Evolutionary conservation across 2,329 filamentous ascomycete genomes (phyloP), one percentile per base, ranked within the genome.

Genomic region (Ophiostoma himal-ulmi): DNA sequence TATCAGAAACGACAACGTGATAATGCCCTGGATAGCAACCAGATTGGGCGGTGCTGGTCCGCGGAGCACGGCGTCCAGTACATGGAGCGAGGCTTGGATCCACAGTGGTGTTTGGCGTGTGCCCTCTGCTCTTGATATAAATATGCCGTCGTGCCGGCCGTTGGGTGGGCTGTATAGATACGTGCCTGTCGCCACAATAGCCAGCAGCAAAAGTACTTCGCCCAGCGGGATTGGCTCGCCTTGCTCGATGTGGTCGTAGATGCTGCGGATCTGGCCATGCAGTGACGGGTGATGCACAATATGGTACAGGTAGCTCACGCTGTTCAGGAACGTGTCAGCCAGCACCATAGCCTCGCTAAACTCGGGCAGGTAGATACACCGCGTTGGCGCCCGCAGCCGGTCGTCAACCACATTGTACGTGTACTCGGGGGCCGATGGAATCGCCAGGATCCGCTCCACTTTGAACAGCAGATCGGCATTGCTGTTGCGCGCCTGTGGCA

Each of bases 241-340:
- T 20, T 54, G 36, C 26, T 71, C 67, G 17, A 64, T 36, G 5
- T 54, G 5, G 52, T 68, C 68, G 54, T 71, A 71, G 17, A 71
- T 20, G 14, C 37, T 13, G 10, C 48, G 37, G 17, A 71, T 44
- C 1, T 26, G 26, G 17, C 11, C 22, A 1, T 54, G 70, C 39
- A 70, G 41, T 6, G 68, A 41, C 14, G 70, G 70, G 52, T 69
- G 65, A 54, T 70, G 65, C 14, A 71, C 70, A 57, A 71, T 71
- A 57, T 71, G 70, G 39, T 71, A 44, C 64, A 70, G 30, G 30
- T 67, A 66, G 62, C 65, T 68, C n/a, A 71, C 68, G 22, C 22
- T 54, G 8, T 34, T 11, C 6, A 71, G 26, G 11, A 68, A 71
- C 2, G 39, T 54, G 26, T 65, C 65, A 2, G 68, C 3, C 0